A percentile compares a stretch with the other conserved stretches of the same genome.
Evolutionary conservation across 352 stramenopile genomes (phyloP).

Genomic region (Ochromonadaceae sp.): DNA sequence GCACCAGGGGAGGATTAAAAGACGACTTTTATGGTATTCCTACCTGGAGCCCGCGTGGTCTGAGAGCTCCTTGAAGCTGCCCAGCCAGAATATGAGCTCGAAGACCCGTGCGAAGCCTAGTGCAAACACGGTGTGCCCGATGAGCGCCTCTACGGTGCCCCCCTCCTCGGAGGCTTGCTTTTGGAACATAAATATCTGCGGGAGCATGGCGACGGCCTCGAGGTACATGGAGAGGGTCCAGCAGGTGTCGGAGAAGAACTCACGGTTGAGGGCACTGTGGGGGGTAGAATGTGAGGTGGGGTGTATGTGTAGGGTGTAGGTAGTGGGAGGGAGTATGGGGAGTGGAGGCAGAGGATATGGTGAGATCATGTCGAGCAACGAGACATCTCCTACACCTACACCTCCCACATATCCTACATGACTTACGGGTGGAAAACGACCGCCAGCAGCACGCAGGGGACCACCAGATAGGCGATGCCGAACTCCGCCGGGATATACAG

Average conservation of each 20-base stretch:
- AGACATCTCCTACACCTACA: too few relatives aligned
- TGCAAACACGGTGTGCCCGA: constrained; percentile 88
- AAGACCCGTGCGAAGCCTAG: constrained; percentile 83
- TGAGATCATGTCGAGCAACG: too few relatives aligned
- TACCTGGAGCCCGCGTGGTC: constrained; percentile 39
- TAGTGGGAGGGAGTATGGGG: too few relatives aligned
- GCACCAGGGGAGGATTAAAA: too few relatives aligned
- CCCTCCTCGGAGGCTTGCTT: constrained; percentile 44
- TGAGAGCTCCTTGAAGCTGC: constrained; percentile 91
- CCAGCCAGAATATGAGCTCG: constrained; percentile 96
- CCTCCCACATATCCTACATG: too few relatives aligned
- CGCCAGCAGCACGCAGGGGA: constrained; percentile 44
- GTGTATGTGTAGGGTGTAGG: too few relatives aligned
- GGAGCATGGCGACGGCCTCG: constrained; percentile 86
- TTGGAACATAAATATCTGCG: constrained; percentile 98
- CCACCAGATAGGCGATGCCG: constrained; percentile 44
- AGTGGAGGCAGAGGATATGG: too few relatives aligned
- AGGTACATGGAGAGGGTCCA: constrained; percentile 98
- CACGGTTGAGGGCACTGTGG: constrained; percentile 61
- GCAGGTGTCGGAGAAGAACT: constrained; percentile 73
- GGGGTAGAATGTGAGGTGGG: constrained; percentile 71
- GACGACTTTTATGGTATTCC: too few relatives aligned
- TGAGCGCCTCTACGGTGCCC: constrained; percentile 47
- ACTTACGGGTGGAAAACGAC: constrained; percentile 30
- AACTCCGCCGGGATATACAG: constrained; percentile 44